These are phyloP conservation scores for Phaeotremella skinneri DNA, from an alignment of 768 basidiomycete genomes.

Conservation along the genomic window DNA sequence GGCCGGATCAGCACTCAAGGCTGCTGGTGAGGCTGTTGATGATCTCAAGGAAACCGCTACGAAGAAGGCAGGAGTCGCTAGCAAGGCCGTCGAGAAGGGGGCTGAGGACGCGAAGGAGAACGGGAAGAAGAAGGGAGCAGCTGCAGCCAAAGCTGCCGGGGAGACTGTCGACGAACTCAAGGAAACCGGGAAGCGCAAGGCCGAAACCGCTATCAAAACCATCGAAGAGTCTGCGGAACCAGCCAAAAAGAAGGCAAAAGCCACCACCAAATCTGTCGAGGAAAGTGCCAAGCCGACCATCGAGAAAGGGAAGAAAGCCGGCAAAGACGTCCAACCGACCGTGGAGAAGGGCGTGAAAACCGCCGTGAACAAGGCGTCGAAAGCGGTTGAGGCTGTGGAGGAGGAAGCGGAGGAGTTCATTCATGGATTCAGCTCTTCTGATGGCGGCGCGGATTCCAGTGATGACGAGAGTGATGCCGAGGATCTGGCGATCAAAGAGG, in stretches of 20 bases:
- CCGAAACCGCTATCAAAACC: conserved; percentile 18
- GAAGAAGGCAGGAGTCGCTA: conserved; percentile 15
- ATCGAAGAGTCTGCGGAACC: conserved; percentile 26
- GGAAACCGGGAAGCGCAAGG: conserved; percentile 14
- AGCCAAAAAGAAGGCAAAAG: conserved; percentile 22
- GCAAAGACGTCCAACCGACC: conserved; percentile 12
- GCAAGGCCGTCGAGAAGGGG: conserved; percentile 12
- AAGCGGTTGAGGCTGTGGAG: conserved; percentile 25
- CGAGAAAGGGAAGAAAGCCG: conserved; percentile 37
- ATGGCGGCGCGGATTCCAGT: conserved; percentile 62
- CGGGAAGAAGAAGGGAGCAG: conserved; percentile 20
- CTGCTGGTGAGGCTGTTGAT: conserved; percentile 12
- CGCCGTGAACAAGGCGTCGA: conserved; percentile 5
- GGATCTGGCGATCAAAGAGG: conserved; percentile 54
- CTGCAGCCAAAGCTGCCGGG: conserved; percentile 13
- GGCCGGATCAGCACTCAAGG: conserved; percentile 16
- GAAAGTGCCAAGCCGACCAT: conserved; percentile 10
- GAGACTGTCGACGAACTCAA: conserved; percentile 16
- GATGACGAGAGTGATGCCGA: conserved; percentile 57
- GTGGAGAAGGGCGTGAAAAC: conserved; percentile 26
- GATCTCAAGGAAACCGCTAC: conserved; percentile 11
- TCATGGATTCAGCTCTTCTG: conserved; percentile 60
- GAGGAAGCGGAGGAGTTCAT: conserved; percentile 53
- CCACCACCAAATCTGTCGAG: conserved; percentile 15
- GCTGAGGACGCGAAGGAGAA: conserved; percentile 9